phyloP scores from a whole-genome alignment of 306 rosid species.

The Ziziphus jujuba region DNA sequence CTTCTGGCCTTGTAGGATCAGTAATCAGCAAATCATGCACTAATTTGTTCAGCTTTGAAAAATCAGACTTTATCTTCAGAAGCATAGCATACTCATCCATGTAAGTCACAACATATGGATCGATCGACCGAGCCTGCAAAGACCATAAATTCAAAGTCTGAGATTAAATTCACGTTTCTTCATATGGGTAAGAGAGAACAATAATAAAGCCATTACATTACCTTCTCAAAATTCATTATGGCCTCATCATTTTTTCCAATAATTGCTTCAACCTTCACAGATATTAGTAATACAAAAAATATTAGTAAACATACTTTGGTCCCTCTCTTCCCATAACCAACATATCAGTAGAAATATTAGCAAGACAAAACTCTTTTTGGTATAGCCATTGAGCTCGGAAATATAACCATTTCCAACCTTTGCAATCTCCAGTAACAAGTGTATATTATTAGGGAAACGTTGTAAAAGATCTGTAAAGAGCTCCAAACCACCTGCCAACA shows the following conservation, averaged over 20 bases:
- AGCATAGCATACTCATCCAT: conserved; percentile 99
- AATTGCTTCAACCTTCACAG: conserved; percentile 89
- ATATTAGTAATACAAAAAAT: conserved; percentile 13
- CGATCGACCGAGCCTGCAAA: conserved; percentile 83
- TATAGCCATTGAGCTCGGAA: conserved; percentile 16
- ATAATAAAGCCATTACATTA: conserved; percentile 25
- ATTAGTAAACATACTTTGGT: conserved; percentile 12
- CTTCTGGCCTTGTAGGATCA: conserved; percentile 96
- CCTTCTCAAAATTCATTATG: conserved; percentile 92
- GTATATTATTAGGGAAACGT: conserved; percentile 89
- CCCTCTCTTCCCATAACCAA: conserved; percentile 18
- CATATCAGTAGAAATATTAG: conserved; percentile 8
- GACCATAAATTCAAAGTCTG: conserved; percentile 31
- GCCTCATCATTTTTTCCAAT: conserved; percentile 98
- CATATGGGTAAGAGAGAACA: neutral
- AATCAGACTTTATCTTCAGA: conserved; percentile 84
- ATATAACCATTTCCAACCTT: conserved; percentile 63
- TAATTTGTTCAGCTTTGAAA: conserved; percentile 79
- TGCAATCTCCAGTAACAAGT: conserved; percentile 89
- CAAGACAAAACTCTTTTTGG: conserved; percentile 1
- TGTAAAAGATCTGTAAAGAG: conserved; percentile 78
- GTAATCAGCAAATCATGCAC: conserved; percentile 84
- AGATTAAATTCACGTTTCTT: conserved; percentile 4
- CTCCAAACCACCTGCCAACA: conserved; percentile 89
- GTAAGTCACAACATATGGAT: conserved; percentile 82